These are phyloP conservation scores for Pulveroboletus sp. DNA, from an alignment of 768 basidiomycete species.

Conservation along the genomic window DNA sequence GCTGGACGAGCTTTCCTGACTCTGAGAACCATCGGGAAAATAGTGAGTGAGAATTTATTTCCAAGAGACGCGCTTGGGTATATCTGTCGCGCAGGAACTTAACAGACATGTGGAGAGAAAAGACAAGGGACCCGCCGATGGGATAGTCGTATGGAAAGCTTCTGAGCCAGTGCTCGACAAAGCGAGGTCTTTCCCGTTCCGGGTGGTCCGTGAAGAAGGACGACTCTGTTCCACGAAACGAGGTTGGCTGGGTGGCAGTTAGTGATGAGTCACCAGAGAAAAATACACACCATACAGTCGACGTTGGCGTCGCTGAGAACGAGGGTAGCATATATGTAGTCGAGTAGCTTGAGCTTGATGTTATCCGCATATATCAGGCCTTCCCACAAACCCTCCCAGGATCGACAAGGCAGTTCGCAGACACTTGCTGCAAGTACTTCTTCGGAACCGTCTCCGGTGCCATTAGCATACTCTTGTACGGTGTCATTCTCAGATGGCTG, in stretches of 20 bases:
- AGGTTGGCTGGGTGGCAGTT: slow-evolving; percentile 64
- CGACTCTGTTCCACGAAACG: slow-evolving; percentile 93
- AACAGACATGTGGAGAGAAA: background rate
- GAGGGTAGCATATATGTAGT: slow-evolving; percentile 94
- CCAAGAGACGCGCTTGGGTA: slow-evolving; percentile 80
- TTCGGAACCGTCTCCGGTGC: slow-evolving; percentile 53
- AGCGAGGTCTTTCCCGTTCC: slow-evolving; percentile 97
- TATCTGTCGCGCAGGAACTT: slow-evolving; percentile 51
- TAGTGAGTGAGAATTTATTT: slow-evolving; percentile 97
- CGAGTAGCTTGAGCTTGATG: slow-evolving; percentile 84
- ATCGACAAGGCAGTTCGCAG: slow-evolving; percentile 79
- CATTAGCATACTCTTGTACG: slow-evolving; percentile 71
- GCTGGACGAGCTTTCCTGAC: slow-evolving; percentile 96
- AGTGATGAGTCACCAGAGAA: background rate
- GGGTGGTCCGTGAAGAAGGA: slow-evolving; percentile 93
- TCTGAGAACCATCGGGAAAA: slow-evolving; percentile 99
- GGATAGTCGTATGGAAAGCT: slow-evolving; percentile 86
- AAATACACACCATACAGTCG: slow-evolving; percentile 57
- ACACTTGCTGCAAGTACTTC: slow-evolving; percentile 87
- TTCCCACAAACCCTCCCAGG: slow-evolving; percentile 92
- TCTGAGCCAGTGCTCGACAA: slow-evolving; percentile 93
- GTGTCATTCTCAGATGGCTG: slow-evolving; percentile 68
- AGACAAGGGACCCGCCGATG: slow-evolving; percentile 53
- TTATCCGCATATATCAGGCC: slow-evolving; percentile 81
- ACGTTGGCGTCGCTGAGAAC: slow-evolving; percentile 88